Conservation (phyloP, 2,329 filamentous ascomycete species). For the Coniochaeta ligniaria region DNA sequence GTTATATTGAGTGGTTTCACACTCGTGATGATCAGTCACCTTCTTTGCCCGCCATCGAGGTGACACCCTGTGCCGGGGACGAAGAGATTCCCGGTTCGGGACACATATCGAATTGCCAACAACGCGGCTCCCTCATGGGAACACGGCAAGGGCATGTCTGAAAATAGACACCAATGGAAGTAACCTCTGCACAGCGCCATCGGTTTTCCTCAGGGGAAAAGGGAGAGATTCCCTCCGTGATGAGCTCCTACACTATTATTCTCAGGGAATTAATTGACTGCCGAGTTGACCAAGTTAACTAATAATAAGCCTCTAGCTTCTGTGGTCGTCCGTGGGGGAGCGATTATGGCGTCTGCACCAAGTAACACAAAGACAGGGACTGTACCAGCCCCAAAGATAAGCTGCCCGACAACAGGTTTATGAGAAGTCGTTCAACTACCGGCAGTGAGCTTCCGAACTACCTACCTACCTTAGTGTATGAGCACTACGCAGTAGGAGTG, state of each 20-base stretch:
- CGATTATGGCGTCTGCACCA: background rate
- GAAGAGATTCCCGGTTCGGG: conserved; percentile 5
- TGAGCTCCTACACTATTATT: no score
- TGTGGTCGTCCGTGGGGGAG: background rate
- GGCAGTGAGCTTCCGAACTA: background rate
- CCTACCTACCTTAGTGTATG: background rate
- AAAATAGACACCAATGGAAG: conserved; percentile 13
- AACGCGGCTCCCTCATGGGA: conserved; percentile 8
- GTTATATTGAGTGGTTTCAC: no score
- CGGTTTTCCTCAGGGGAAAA: background rate
- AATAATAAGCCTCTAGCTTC: no score
- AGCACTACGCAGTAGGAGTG: no score
- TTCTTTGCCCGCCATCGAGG: background rate
- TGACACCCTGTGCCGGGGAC: background rate
- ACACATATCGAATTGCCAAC: conserved; percentile 6
- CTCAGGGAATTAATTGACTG: no score
- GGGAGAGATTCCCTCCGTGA: background rate
- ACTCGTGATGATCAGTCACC: background rate
- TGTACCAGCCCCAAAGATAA: background rate
- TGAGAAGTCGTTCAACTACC: background rate
- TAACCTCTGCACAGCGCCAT: no score
- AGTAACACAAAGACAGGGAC: background rate
- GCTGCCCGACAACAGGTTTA: background rate
- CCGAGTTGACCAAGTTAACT: no score
- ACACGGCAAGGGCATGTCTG: conserved; percentile 3